phyloP scores from a whole-genome alignment of 148 eudicot genomes.

The Bassia scoparia region DNA sequence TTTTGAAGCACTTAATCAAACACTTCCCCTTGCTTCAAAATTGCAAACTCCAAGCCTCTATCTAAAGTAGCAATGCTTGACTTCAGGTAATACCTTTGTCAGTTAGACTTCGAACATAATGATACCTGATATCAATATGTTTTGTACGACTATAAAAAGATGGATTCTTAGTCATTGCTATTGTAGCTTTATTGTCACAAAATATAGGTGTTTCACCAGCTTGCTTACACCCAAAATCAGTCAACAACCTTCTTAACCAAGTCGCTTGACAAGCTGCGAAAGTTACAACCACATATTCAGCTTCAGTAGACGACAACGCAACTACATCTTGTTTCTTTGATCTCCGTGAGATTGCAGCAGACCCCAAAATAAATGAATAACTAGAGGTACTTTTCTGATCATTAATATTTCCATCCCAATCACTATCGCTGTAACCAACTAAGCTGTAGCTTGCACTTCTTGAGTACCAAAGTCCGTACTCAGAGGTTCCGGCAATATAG shows the following conservation, averaged over 20 bases:
- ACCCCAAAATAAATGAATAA: neutral
- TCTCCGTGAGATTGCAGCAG: conserved; percentile 7
- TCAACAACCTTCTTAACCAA: neutral
- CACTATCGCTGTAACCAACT: too few relatives aligned
- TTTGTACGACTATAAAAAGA: neutral
- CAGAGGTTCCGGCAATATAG: too few relatives aligned
- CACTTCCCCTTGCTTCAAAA: neutral
- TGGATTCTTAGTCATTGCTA: conserved; percentile 13
- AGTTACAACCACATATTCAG: conserved; percentile 6
- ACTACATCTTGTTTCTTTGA: conserved; percentile 16
- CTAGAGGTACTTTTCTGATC: conserved; percentile 2
- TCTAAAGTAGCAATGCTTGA: neutral
- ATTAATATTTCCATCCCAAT: neutral
- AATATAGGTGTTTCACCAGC: neutral
- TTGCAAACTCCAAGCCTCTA: neutral
- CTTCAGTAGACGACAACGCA: conserved; percentile 3
- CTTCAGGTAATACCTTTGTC: neutral
- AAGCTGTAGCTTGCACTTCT: too few relatives aligned
- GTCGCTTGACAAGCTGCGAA: conserved; percentile 3
- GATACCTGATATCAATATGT: neutral
- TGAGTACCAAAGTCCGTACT: too few relatives aligned
- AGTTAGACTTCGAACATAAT: neutral
- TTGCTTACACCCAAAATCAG: neutral
- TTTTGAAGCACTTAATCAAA: too few relatives aligned
- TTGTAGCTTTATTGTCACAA: conserved; percentile 12